Evolutionary conservation across 2,329 filamentous ascomycete species (phyloP).

Genomic region (Cercospora sp.): DNA sequence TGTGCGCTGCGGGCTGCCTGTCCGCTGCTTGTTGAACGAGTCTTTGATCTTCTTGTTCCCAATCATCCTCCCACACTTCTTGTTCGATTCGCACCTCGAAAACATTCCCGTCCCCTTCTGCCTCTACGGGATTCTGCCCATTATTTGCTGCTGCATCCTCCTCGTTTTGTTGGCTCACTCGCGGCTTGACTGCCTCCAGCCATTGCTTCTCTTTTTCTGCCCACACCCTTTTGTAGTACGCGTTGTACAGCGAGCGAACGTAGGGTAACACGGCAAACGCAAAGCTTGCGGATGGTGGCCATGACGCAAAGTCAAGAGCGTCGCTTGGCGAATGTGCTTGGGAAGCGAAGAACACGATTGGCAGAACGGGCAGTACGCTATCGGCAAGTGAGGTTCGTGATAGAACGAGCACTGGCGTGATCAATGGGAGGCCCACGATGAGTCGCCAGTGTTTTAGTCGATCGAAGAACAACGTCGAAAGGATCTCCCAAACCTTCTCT

Average conservation of each 20-base stretch:
- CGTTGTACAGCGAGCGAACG: constrained; percentile 63
- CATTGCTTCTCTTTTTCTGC: constrained; percentile 59
- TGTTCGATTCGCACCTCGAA: constrained; percentile 42
- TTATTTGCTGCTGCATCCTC: constrained; percentile 26
- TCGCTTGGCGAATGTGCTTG: constrained; percentile 49
- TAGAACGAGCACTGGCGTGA: constrained; percentile 67
- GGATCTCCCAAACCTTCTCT: constrained; percentile 13
- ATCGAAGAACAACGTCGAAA: constrained; percentile 28
- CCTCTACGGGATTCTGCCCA: constrained; percentile 19
- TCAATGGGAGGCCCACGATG: constrained; percentile 64
- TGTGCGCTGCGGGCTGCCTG: constrained; percentile 14
- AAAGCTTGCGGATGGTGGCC: constrained; percentile 67
- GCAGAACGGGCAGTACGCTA: constrained; percentile 62
- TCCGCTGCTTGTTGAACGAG: constrained; percentile 36
- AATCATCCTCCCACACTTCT: constrained; percentile 46
- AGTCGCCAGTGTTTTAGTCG: constrained; percentile 51
- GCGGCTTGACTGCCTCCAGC: constrained; percentile 64
- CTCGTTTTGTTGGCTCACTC: constrained; percentile 40
- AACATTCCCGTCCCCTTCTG: constrained; percentile 35
- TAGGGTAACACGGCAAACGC: constrained; percentile 68
- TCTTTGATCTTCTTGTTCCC: constrained; percentile 45
- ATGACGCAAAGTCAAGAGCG: constrained; percentile 56
- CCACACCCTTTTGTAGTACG: constrained; percentile 62
- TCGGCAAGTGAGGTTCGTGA: constrained; percentile 66
- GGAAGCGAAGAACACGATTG: constrained; percentile 61